Evolutionary conservation across 163 green algal species (phyloP), one percentile per base, ranked within the genome.

Genomic region (Scenedesmus sp.): DNA sequence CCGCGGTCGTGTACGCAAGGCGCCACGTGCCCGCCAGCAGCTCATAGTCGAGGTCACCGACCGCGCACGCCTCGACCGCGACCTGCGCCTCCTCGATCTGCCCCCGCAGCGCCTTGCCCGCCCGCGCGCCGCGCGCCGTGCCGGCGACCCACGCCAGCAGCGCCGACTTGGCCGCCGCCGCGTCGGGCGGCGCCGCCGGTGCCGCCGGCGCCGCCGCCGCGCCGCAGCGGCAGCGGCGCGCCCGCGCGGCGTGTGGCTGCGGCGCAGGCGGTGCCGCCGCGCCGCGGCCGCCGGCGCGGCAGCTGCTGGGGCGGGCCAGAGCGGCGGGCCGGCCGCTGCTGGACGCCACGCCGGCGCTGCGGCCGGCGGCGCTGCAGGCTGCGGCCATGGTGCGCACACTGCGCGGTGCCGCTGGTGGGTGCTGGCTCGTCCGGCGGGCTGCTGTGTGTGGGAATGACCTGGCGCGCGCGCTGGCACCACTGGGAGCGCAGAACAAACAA

Each of bases 1-100:
- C 50, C 3, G 92, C 92, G 11, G 90, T 95, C 17, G 92, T 96
- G 75, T 95, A 97, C 11, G 89, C 10, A 5, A 97, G 86, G 47
- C 78, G 76, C 92, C 92, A 97, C 34, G 87, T 86, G 9, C 92
- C 92, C 31, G 83, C 54, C 63, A 97, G 83, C 75, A 89, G 48
- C 3, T 69, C 62, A 62, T 89, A 96, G 58, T 95, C 81, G 14
- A 95, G 69, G 13, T 89, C 81, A 1, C 15, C 14, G 7, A 63
- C 71, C 24, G 47, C 44, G 26, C 81, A 85, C 1, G 50, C 44
- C 64, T 95, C 91, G 22, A 95, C 53, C 1, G 74, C 84, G 5
- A 95, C 85, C 51, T 81, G 74, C n/a, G 74, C 74, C 36, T 81
- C 74, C 74, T 81, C 74, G 34, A 81, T 63, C 29, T 75, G 60